These are phyloP conservation scores for Aspergillus sp. DNA, from an alignment of 2,329 filamentous ascomycete species.

Conservation along the genomic window DNA sequence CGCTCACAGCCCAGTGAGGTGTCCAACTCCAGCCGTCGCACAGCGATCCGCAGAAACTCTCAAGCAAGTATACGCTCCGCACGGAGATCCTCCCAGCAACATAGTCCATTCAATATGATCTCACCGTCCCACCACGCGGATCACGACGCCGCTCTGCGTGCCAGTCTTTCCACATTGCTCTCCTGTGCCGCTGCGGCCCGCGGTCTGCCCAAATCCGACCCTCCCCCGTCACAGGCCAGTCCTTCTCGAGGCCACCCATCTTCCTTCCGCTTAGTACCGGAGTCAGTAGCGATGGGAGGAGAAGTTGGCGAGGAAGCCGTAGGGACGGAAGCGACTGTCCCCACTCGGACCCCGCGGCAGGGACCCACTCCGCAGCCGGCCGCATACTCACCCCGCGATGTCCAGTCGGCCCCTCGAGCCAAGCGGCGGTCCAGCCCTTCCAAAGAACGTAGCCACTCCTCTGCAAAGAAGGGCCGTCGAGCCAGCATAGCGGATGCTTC, in stretches of 20 bases:
- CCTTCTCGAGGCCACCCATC: constrained; percentile 47
- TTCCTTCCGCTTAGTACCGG: constrained; percentile 60
- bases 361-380: constrained; percentile 24
- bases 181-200: constrained; percentile 93
- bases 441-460: constrained; percentile 41
- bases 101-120: constrained; percentile 66
- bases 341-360: constrained; percentile 23
- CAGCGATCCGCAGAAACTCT: constrained; percentile 42
- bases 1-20: constrained; percentile 53
- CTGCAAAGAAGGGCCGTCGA: constrained; percentile 39
- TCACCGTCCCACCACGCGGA: constrained; percentile 78
- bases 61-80: constrained; percentile 34
- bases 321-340: constrained; percentile 4
- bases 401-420: constrained; percentile 11
- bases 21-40: constrained; percentile 36
- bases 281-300: constrained; percentile 59
- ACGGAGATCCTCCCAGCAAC: constrained; percentile 45
- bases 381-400: constrained; percentile 14
- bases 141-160: constrained; percentile 88
- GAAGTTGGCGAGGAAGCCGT: constrained; percentile 31
- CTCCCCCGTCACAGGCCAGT: constrained; percentile 28
- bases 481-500: constrained; percentile 32
- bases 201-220: constrained; percentile 66
- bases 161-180: constrained; percentile 89
- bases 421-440: constrained; percentile 40